Conservation (phyloP, 352 stramenopile species). For the Globisporangium irregulare region DNA sequence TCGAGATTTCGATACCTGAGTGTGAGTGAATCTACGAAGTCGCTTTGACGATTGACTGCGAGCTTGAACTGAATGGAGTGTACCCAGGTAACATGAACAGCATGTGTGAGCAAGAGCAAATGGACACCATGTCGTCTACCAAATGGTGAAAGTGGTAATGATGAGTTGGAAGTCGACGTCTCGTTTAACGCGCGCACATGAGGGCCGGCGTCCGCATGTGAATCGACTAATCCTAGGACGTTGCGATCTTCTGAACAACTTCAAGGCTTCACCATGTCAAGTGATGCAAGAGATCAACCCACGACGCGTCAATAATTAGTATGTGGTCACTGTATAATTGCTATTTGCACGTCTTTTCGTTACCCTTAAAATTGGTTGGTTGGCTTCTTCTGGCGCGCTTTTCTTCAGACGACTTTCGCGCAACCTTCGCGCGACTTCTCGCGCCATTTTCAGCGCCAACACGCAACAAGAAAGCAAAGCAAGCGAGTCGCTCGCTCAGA, state of each 20-base stretch:
- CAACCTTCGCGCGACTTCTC: slow-evolving; percentile 15
- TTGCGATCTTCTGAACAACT: slow-evolving; percentile 1
- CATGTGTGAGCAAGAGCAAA: background rate
- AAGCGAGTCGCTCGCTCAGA: background rate
- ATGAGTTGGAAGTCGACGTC: background rate
- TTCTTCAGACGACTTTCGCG: slow-evolving; percentile 13
- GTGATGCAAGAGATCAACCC: background rate
- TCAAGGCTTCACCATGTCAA: background rate
- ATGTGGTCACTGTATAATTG: background rate
- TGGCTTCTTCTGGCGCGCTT: slow-evolving; percentile 10
- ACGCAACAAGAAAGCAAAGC: slow-evolving; percentile 3
- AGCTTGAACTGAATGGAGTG: background rate
- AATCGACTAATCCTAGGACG: background rate
- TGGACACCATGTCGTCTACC: background rate
- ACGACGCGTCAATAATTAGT: background rate
- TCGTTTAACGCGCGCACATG: background rate
- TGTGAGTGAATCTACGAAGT: background rate
- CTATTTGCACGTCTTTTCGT: slow-evolving; percentile 2
- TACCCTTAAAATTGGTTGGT: slow-evolving; percentile 20
- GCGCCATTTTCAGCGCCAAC: background rate
- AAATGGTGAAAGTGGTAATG: background rate
- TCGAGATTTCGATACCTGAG: background rate
- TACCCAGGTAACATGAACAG: background rate
- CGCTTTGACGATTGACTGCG: no score
- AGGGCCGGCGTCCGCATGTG: background rate